Conservation (phyloP, 2,329 filamentous ascomycete species). For the Neofusicoccum ribis region DNA sequence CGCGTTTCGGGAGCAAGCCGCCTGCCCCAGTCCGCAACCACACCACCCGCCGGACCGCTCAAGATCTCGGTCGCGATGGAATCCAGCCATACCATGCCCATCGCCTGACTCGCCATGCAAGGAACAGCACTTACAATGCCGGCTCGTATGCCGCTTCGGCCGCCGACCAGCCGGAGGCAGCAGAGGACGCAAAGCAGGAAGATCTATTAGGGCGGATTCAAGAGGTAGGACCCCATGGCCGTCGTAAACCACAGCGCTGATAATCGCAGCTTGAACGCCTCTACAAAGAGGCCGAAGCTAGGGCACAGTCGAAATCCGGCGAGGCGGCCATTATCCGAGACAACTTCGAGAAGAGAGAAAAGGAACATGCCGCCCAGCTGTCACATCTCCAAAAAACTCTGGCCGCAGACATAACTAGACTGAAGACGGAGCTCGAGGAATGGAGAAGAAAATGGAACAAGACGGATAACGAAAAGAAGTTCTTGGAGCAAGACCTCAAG, state of each 20-base stretch:
- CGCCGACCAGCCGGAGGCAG: neutral
- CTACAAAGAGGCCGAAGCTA: conserved; percentile 29
- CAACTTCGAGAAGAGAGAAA: conserved; percentile 63
- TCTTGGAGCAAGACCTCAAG: conserved; percentile 69
- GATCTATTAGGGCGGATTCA: conserved; percentile 35
- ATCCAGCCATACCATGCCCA: neutral
- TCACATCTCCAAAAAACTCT: conserved; percentile 62
- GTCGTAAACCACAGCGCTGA: neutral
- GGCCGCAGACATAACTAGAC: conserved; percentile 63
- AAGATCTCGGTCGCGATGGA: neutral
- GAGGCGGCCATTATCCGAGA: conserved; percentile 74
- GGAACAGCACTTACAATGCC: neutral
- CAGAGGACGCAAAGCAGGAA: neutral
- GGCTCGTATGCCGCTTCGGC: neutral
- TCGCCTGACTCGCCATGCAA: neutral
- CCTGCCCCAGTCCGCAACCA: neutral
- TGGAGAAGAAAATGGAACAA: conserved; percentile 66
- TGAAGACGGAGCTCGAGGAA: conserved; percentile 64
- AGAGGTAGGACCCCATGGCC: neutral
- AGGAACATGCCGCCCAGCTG: conserved; percentile 65
- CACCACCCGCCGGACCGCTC: neutral
- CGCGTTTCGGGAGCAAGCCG: neutral
- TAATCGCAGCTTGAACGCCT: conserved; percentile 23
- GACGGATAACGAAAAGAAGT: conserved; percentile 69
- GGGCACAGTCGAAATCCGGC: conserved; percentile 55